phyloP scores from a whole-genome alignment of 2,329 filamentous ascomycete genomes.

The Bipolaris cookei region DNA sequence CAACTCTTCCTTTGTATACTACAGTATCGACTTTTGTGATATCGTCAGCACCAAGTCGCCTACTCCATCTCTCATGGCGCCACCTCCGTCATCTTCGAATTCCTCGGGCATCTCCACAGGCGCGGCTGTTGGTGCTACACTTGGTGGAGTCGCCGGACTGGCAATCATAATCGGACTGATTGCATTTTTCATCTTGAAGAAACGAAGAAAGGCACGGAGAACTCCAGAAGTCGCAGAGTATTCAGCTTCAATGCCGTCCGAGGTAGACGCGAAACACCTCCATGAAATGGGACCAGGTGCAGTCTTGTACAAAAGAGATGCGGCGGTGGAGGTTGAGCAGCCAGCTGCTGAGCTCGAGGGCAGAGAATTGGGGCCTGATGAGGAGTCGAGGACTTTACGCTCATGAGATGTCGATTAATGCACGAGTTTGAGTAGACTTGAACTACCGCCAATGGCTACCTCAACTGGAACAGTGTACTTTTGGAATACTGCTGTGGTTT shows the following conservation, averaged over 20 bases:
- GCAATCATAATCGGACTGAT: slow-evolving; percentile 6
- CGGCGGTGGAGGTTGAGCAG: slow-evolving; percentile 11
- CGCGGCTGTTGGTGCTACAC: slow-evolving; percentile 7
- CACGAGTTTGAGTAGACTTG: background rate
- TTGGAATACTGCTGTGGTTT: background rate
- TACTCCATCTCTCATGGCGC: background rate
- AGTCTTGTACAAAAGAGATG: slow-evolving; percentile 6
- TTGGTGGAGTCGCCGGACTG: slow-evolving; percentile 4
- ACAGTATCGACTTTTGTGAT: slow-evolving; percentile 16
- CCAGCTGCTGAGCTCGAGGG: slow-evolving; percentile 10
- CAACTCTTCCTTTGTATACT: slow-evolving; percentile 15
- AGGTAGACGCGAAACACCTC: slow-evolving; percentile 7
- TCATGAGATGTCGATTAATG: too few relatives aligned
- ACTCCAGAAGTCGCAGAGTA: background rate
- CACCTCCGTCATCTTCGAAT: background rate
- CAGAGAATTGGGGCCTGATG: background rate
- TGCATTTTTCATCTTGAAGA: slow-evolving; percentile 5
- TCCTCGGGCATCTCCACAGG: slow-evolving; percentile 10
- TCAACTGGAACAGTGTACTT: background rate
- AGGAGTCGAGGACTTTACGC: background rate
- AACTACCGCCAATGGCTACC: too few relatives aligned
- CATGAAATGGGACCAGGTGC: slow-evolving; percentile 8
- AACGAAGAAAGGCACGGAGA: background rate
- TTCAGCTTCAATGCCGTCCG: background rate
- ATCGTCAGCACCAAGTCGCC: background rate